Percentiles rank a stretch among this genome's conserved stretches.
Evolutionary conservation across 768 basidiomycete genomes (phyloP).

Genomic region (Boletellus emodensis): DNA sequence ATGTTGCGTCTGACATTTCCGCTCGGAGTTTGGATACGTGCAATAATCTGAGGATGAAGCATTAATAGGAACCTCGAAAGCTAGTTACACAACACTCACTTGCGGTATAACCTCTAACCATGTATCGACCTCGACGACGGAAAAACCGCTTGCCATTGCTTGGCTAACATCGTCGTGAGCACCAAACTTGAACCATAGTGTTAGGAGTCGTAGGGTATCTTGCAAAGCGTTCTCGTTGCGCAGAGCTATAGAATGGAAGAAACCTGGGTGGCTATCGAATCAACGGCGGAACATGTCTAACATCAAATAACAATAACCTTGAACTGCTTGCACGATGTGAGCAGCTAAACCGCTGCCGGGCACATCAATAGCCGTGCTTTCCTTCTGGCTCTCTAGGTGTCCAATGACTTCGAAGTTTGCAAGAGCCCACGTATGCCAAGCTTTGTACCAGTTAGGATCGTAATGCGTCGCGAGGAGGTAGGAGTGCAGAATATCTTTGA

Average conservation of each 20-base stretch:
- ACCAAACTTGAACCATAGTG: conserved; percentile 98
- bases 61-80: neutral
- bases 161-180: conserved; percentile 84
- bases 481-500: conserved; percentile 76
- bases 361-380: conserved; percentile 52
- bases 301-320: conserved; percentile 46
- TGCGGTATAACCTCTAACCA: conserved; percentile 99
- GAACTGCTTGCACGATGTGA: conserved; percentile 90
- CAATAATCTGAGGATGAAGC: conserved; percentile 70
- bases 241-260: conserved; percentile 92
- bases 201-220: conserved; percentile 88
- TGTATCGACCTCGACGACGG: conserved; percentile 89
- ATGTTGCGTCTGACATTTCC: conserved; percentile 84
- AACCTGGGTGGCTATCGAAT: conserved; percentile 47
- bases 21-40: conserved; percentile 94
- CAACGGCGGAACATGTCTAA: conserved; percentile 6
- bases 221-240: conserved; percentile 89
- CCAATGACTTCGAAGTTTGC: conserved; percentile 93
- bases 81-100: conserved; percentile 39
- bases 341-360: conserved; percentile 62
- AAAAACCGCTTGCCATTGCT: conserved; percentile 84
- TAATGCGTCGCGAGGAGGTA: conserved; percentile 87
- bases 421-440: conserved; percentile 98
- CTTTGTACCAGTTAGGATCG: conserved; percentile 97
- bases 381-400: conserved; percentile 66